A percentile compares a stretch with the other conserved stretches of the same genome.
Evolutionary conservation across 2,329 filamentous ascomycete genomes (phyloP).

Genomic region (Fusarium guadeloupense): DNA sequence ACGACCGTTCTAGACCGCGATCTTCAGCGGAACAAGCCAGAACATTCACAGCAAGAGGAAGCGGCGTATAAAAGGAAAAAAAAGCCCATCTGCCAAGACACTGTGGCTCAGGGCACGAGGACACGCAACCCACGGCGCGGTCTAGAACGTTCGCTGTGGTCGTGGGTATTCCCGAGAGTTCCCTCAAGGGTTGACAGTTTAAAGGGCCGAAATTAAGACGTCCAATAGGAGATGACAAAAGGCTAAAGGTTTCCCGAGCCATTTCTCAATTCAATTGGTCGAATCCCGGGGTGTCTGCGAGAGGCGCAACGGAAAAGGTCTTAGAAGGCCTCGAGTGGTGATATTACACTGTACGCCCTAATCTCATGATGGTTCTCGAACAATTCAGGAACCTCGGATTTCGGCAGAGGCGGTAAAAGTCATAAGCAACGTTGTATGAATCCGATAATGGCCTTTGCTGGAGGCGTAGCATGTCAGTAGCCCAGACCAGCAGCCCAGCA

Average conservation of each 20-base stretch:
- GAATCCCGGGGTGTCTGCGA: not conserved
- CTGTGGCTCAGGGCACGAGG: conserved; percentile 40
- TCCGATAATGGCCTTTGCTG: conserved; percentile 29
- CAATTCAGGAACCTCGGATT: conserved; percentile 18
- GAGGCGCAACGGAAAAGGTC: conserved; percentile 15
- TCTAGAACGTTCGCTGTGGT: conserved; percentile 16
- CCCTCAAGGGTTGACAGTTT: conserved; percentile 7
- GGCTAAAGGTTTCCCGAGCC: not conserved
- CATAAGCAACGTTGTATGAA: conserved; percentile 22
- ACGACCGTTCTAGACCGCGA: conserved; percentile 26
- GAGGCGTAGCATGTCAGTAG: not conserved
- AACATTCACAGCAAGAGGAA: not conserved
- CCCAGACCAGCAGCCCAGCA: not conserved
- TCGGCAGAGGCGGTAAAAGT: not conserved
- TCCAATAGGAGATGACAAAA: conserved; percentile 2
- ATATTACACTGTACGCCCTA: not conserved
- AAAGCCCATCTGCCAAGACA: conserved; percentile 2
- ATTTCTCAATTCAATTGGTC: conserved; percentile 12
- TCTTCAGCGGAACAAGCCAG: not conserved
- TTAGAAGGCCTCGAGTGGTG: not conserved
- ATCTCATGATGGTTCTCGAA: not conserved
- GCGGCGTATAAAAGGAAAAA: not conserved
- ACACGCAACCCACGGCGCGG: conserved; percentile 13
- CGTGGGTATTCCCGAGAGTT: conserved; percentile 41
- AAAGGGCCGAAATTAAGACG: not conserved